Base-by-base conservation (phyloP, 345 rosid genomes). In the Garcia nutans region DNA sequence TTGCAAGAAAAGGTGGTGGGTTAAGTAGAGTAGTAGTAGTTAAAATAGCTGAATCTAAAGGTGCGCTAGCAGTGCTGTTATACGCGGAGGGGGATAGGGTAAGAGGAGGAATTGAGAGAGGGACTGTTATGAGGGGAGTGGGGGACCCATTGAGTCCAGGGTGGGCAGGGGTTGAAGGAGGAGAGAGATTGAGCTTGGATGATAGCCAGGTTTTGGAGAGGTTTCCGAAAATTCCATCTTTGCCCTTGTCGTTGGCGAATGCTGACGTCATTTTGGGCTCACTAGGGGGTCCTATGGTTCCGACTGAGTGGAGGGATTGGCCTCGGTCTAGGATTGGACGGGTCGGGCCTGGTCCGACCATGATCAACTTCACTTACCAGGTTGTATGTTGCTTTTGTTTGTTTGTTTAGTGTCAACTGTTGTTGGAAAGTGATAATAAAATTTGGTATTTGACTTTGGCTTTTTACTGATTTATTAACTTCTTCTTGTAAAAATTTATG, bases 131-230 rank as follows among this genome's bases (percentile, higher is more conserved):
- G 94, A 88, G 86, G 76, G 99, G 97, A 15, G 78, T 91, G 42
- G 99, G 99, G 82, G 99, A 96, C 92, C 97, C 98, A 65, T 74
- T 87, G 28, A 93, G 81, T 71, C 99, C 99, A 7, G 99, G 99
- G 47, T 96, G 96, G 96, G 90, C 92, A 67, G 92, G 86, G 79
- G 87, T 84, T 57, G 90, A 84, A 4, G 95, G 87, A 28, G 93
- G 96, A 6, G 98, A 96, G 82, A 82, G 86, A 55, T 72, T 96
- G 80, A 84, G 80, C 8, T 69, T 85, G 58, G 93, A 88, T 20
- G 93, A 91, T 74, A 79, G 65, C n/a, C 84, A 78, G 77, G 97
- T 89, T 6, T 57, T 54, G 74, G 64, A 65, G 60, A 90, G 89
- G 75, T 96, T 92, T 64, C 99, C 97, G 1, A 86, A 80, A 55